Evolutionary conservation across 164 flowering plant genomes (phyloP), one percentile per base, ranked within the genome.

Genomic region (Aristolochia fimbriata): DNA sequence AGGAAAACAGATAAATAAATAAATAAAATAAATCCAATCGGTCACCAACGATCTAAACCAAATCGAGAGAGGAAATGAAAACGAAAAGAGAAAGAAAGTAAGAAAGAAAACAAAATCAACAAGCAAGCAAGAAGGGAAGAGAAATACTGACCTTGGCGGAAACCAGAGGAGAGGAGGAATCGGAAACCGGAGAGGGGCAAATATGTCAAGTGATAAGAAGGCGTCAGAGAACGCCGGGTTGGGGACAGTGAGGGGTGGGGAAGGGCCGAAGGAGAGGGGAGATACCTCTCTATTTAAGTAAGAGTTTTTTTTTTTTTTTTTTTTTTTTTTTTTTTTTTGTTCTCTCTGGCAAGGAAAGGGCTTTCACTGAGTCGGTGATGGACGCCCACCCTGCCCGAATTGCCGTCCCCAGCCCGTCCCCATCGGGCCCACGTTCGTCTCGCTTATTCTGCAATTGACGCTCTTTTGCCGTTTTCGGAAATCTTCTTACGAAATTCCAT

Each of bases 321-420:
- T n/a, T n/a, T n/a, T n/a, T n/a, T n/a, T n/a, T n/a, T n/a, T n/a
- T n/a, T n/a, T n/a, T n/a, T n/a, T n/a, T n/a, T n/a, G n/a, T n/a
- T n/a, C n/a, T 24, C 53, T 49, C 62, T 47, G 45, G 53, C 45
- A 31, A 19, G 53, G 22, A 50, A 30, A 2, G 51, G 51, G 25
- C 45, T 33, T 50, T 20, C 56, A 30, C 63, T 33, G 24, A 60
- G 46, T 60, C 55, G 55, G 46, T 33, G 55, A 60, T 49, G 55
- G 51, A 16, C 13, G 51, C 51, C 55, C 25, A 19, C 16, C 55
- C 30, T 60, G 63, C 55, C 63, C 63, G 55, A 45, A 10, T n/a
- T 60, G 63, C 63, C 43, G 43, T 0, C 43, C 43, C 43, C 43
- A 3, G 63, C 63, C 62, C 62, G 52, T 6, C 17, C 19, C 13